phyloP scores from a whole-genome alignment of 2,329 filamentous ascomycete species.

The Fusarium redolens region DNA sequence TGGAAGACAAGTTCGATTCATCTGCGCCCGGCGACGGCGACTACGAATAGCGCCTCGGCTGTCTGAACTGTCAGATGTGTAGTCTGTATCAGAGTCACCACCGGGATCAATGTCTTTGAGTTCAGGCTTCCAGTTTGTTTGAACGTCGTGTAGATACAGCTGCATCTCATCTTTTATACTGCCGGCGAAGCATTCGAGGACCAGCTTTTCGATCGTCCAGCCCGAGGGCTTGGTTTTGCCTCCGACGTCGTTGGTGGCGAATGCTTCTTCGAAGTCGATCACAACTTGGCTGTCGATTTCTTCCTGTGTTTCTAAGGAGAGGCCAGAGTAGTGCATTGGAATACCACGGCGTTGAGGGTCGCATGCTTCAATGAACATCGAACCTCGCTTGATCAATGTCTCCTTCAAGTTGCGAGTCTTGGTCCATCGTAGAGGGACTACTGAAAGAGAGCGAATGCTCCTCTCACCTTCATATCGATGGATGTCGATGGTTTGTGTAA shows the following conservation, averaged over 20 bases:
- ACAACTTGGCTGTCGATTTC: neutral
- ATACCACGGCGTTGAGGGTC: neutral
- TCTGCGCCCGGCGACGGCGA: neutral
- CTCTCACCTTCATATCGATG: neutral
- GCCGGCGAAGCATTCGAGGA: neutral
- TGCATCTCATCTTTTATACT: neutral
- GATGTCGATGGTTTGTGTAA: neutral
- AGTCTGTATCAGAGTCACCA: neutral
- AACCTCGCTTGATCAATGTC: neutral
- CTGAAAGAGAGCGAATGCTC: neutral
- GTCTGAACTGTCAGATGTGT: neutral
- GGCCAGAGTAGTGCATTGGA: neutral
- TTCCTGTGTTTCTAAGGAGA: neutral
- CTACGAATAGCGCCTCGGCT: neutral
- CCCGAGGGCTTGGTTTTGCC: neutral
- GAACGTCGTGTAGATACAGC: accelerated
- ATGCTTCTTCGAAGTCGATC: neutral
- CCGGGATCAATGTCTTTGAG: neutral
- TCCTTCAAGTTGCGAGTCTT: neutral
- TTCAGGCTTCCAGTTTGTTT: neutral
- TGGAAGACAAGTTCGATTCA: neutral
- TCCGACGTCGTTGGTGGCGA: neutral
- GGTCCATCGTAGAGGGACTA: neutral
- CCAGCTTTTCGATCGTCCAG: neutral
- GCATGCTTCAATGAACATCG: accelerated